These are phyloP conservation scores for Nematodospora anomalae DNA, from an alignment of 1,139 yeast genomes.

Conservation along the genomic window DNA sequence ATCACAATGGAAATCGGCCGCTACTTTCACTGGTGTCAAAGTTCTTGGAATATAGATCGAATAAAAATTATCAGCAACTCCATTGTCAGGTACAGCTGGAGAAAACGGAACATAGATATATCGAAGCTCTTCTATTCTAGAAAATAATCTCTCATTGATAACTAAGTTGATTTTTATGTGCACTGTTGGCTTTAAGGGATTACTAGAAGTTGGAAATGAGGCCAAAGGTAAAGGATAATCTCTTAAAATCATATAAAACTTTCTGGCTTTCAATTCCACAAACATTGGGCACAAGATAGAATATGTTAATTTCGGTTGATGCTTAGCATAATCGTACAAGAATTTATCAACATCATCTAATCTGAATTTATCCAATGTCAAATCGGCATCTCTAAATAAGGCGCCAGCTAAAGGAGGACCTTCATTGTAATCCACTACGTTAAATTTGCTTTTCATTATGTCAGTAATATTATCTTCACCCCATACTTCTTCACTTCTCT, in stretches of 20 bases:
- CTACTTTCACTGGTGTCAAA: slow-evolving; percentile 45
- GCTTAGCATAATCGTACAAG: slow-evolving; percentile 36
- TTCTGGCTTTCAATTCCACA: slow-evolving; percentile 30
- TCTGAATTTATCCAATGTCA: slow-evolving; percentile 28
- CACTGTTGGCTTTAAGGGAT: slow-evolving; percentile 28
- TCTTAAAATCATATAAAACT: slow-evolving; percentile 33
- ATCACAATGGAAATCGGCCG: slow-evolving; percentile 35
- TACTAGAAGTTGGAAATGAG: slow-evolving; percentile 38
- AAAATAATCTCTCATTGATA: slow-evolving; percentile 42
- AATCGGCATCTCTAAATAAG: slow-evolving; percentile 32
- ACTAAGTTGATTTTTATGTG: slow-evolving; percentile 39
- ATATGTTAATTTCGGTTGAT: slow-evolving; percentile 42
- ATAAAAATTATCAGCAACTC: slow-evolving; percentile 38
- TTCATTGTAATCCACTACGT: slow-evolving; percentile 34
- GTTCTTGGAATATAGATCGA: slow-evolving; percentile 44
- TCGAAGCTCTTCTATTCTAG: slow-evolving; percentile 42
- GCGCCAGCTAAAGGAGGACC: slow-evolving; percentile 41
- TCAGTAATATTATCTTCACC: slow-evolving; percentile 36
- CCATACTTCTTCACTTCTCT: slow-evolving; percentile 31
- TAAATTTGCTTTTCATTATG: slow-evolving; percentile 32
- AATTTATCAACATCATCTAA: slow-evolving; percentile 38
- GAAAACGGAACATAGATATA: slow-evolving; percentile 47
- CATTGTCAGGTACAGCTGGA: slow-evolving; percentile 33
- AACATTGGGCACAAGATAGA: slow-evolving; percentile 42
- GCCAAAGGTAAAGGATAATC: slow-evolving; percentile 47